Evolutionary conservation across 805 yeast genomes (phyloP), one percentile per base, ranked within the genome.

Genomic region (Zygoascus ofunaensis): DNA sequence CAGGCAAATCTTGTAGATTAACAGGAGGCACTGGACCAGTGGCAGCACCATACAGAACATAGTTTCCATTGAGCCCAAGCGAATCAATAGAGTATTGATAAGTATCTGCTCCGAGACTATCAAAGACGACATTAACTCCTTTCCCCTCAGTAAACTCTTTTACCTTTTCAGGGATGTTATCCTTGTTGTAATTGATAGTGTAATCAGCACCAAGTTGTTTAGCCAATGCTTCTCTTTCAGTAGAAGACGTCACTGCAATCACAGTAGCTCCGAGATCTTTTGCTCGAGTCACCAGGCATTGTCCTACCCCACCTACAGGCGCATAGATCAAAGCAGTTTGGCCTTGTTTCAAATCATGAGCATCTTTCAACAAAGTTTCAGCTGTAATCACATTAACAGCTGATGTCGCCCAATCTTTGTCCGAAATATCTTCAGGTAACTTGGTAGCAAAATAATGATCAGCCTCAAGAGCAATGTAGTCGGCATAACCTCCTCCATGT

Each of bases 281-380:
- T 40, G 82, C 63, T 62, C 87, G 65, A 61, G 87, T 95, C 40
- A 71, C 68, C 43, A 87, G 65, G 15, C 85, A 53, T 42, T 76
- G 71, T 3, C 97, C 97, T 41, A 85, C 90, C 44, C 97, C 96
- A 39, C 97, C 97, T 2, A 97, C 96, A 4, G 95, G 95, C 2
- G 97, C 97, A 68, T 87, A 86, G 20, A 86, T 79, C 39, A 89
- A 69, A 37, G 82, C 73, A 53, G 64, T 72, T 46, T 90, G 96
- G 43, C 78, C 89, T 58, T 73, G 67, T 53, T 84, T 60, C 34
- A 84, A 82, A 1, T 69, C 55, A 57, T 83, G 77, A 1, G 92
- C 75, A 49, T 83, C 87, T 33, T 70, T 65, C 39, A 77, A 65
- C 47, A 89, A 77, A 1, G 90, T 74, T 54, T 82, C 62, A 2